A percentile compares a stretch with the other conserved stretches of the same genome.
Evolutionary conservation across 306 rosid genomes (phyloP).

Genomic region (Trifolium subterraneum): DNA sequence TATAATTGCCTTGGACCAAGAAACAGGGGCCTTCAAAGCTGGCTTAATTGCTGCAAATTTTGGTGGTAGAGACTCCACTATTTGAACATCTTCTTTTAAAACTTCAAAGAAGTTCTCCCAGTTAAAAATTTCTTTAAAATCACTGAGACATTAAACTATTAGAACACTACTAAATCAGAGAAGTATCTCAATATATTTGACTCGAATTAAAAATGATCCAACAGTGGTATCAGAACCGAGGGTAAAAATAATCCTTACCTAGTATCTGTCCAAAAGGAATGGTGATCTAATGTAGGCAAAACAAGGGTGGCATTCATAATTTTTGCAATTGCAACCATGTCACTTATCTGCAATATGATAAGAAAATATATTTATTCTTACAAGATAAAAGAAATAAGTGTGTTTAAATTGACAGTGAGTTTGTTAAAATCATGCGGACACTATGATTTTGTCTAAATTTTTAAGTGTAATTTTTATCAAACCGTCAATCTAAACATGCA

Average conservation of each 20-base stretch:
- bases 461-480: too few relatives aligned
- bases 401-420: too few relatives aligned
- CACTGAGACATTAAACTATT: slow-evolving; percentile 47
- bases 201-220: too few relatives aligned
- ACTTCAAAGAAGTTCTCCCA: slow-evolving; percentile 68
- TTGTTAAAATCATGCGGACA: too few relatives aligned
- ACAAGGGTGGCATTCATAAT: slow-evolving; percentile 73
- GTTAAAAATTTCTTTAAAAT: slow-evolving; percentile 63
- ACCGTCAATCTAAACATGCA: too few relatives aligned
- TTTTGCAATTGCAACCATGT: slow-evolving; percentile 78
- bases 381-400: too few relatives aligned
- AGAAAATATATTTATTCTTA: not conserved
- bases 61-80: slow-evolving; percentile 60
- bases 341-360: slow-evolving; percentile 62
- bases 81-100: slow-evolving; percentile 54
- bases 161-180: not conserved
- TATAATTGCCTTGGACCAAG: slow-evolving; percentile 72
- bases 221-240: too few relatives aligned
- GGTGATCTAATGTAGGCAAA: slow-evolving; percentile 71
- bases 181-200: not conserved
- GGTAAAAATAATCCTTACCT: slow-evolving; percentile 62
- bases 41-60: slow-evolving; percentile 44
- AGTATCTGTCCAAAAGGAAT: slow-evolving; percentile 70
- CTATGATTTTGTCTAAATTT: too few relatives aligned
- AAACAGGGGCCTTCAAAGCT: slow-evolving; percentile 54